Evolutionary conservation across 208 protist species (phyloP).

Genomic region (Trichomonas vaginalis): DNA sequence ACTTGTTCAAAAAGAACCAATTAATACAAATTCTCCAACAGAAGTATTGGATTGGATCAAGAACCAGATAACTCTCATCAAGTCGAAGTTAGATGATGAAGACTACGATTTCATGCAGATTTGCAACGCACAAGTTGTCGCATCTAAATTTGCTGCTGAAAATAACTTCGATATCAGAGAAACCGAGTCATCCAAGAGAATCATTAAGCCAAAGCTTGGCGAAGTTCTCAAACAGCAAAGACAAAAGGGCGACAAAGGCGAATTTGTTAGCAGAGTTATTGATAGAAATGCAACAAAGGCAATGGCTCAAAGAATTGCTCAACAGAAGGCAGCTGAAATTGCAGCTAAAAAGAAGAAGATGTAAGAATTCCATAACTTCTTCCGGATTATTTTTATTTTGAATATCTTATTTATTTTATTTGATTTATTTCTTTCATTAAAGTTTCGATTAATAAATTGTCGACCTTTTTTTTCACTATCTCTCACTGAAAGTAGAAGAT

Average conservation of each 20-base stretch:
- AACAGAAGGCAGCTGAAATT: background rate
- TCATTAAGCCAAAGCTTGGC: background rate
- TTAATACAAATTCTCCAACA: background rate
- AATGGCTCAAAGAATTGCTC: background rate
- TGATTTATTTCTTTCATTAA: too few species aligned
- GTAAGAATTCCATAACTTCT: too few species aligned
- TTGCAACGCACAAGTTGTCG: background rate
- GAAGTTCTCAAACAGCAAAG: background rate
- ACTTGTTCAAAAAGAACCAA: background rate
- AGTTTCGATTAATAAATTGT: too few species aligned
- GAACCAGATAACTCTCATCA: background rate
- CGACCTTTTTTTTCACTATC: too few species aligned
- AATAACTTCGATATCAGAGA: background rate
- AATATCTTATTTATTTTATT: too few species aligned
- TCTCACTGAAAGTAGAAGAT: too few species aligned
- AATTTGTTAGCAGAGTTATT: background rate
- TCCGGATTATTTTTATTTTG: too few species aligned
- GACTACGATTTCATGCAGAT: background rate
- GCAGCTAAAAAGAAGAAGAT: background rate
- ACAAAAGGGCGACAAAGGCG: background rate
- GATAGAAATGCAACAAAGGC: background rate
- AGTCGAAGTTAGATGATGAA: background rate
- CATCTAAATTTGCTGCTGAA: background rate
- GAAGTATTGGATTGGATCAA: background rate
- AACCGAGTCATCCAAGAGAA: background rate